These are phyloP conservation scores for Mortierella hygrophila DNA, from an alignment of 192 early-diverging fungal genomes.

Conservation along the genomic window DNA sequence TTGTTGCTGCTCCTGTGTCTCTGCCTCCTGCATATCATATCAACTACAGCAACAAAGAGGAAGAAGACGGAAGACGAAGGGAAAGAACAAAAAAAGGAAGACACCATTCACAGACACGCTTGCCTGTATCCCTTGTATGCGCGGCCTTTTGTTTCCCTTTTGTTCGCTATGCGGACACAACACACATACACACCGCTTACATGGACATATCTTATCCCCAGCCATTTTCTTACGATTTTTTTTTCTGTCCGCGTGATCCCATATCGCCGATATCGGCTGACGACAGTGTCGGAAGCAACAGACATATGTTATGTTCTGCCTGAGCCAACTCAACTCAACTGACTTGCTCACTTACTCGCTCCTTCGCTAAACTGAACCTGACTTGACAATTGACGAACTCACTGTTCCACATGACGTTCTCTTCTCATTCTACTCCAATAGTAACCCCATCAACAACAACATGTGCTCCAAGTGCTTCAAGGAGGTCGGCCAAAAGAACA, in stretches of 20 bases:
- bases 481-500: slow-evolving; percentile 64
- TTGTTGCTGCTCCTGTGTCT: not conserved
- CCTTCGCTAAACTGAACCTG: not conserved
- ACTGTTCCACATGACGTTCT: not conserved
- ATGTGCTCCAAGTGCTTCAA: slow-evolving; percentile 88
- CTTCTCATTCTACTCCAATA: slow-evolving; percentile 22
- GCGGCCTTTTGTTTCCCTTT: not conserved
- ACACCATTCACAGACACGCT: not conserved
- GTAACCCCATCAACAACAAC: slow-evolving; percentile 77
- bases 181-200: not conserved
- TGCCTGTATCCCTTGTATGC: not conserved
- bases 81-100: not conserved
- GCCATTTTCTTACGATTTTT: not conserved
- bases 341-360: too few relatives aligned
- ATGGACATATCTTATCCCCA: not conserved
- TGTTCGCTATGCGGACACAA: not conserved
- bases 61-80: not conserved
- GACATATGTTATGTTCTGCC: not conserved
- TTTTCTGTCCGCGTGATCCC: slow-evolving; percentile 1
- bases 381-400: slow-evolving; percentile 9
- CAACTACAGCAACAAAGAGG: not conserved
- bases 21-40: not conserved
- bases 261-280: slow-evolving; percentile 9
- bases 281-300: not conserved
- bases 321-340: not conserved